These are phyloP conservation scores for Cryoendolithus antarcticus DNA, from an alignment of 2,329 filamentous ascomycete species.

Conservation along the genomic window DNA sequence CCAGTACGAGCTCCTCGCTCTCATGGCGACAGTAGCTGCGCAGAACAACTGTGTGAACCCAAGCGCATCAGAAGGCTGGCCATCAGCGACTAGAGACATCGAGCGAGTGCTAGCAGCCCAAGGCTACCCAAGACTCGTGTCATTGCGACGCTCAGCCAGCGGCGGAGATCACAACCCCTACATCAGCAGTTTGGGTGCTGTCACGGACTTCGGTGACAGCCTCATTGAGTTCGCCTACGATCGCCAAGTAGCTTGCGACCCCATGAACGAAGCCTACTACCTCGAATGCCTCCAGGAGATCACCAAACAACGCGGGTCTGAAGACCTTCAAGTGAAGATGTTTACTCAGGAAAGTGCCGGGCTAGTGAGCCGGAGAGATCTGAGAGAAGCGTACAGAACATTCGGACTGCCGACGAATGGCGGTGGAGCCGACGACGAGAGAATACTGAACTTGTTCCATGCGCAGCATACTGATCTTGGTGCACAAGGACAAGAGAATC, in stretches of 20 bases:
- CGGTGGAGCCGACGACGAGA: slow-evolving; percentile 40
- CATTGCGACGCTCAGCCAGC: slow-evolving; percentile 3
- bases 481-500: slow-evolving; percentile 41
- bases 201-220: slow-evolving; percentile 49
- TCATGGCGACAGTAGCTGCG: slow-evolving; percentile 31
- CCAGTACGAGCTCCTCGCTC: slow-evolving; percentile 43
- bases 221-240: slow-evolving; percentile 52
- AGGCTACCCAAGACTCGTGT: slow-evolving; percentile 9
- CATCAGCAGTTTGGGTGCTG: slow-evolving; percentile 47
- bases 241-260: slow-evolving; percentile 46
- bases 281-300: slow-evolving; percentile 53
- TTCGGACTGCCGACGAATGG: slow-evolving; percentile 42
- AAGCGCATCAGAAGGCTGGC: slow-evolving; percentile 17
- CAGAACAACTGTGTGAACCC: slow-evolving; percentile 17
- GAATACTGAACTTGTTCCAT: slow-evolving; percentile 50
- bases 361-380: slow-evolving; percentile 43
- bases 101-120: slow-evolving; percentile 22
- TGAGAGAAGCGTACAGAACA: slow-evolving; percentile 45
- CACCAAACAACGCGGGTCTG: slow-evolving; percentile 42
- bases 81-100: slow-evolving; percentile 20
- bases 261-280: slow-evolving; percentile 45
- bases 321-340: slow-evolving; percentile 45
- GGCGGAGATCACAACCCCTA: slow-evolving; percentile 14
- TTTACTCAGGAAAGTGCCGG: slow-evolving; percentile 47
- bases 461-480: slow-evolving; percentile 45